Evolutionary conservation across 345 rosid species (phyloP).

Genomic region (Arabis alpina): DNA sequence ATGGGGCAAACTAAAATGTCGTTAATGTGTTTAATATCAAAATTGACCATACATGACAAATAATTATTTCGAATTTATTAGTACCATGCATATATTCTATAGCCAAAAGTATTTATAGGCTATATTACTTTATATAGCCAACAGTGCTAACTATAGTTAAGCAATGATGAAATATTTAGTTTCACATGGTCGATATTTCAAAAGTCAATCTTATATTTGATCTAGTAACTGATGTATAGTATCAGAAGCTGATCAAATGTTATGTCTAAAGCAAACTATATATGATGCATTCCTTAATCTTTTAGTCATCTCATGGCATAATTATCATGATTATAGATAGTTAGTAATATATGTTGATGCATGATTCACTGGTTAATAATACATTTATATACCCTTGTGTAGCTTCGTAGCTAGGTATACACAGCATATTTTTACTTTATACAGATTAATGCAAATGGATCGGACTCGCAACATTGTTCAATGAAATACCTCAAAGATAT

Average conservation of each 20-base stretch:
- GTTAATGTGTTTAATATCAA: slow-evolving; percentile 32
- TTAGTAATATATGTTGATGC: no score
- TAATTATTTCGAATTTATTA: slow-evolving; percentile 10
- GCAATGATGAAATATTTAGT: background rate
- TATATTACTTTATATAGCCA: slow-evolving; percentile 8
- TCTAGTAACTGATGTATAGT: background rate
- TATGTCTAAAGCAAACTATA: background rate
- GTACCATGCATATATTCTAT: slow-evolving; percentile 23
- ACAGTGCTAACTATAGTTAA: slow-evolving; percentile 20
- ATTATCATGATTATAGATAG: no score
- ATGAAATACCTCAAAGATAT: background rate
- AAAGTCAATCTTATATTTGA: background rate
- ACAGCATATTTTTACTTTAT: slow-evolving; percentile 16
- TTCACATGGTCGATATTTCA: background rate
- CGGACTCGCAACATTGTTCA: slow-evolving; percentile 18
- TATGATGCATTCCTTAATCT: no score
- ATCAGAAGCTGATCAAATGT: background rate
- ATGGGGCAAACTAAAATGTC: slow-evolving; percentile 40
- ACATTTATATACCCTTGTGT: background rate
- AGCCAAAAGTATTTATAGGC: background rate
- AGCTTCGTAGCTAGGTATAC: no score
- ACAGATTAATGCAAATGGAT: background rate
- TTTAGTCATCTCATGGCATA: no score
- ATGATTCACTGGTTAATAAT: no score
- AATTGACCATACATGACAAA: slow-evolving; percentile 35